Conservation (phyloP, 2,329 filamentous ascomycete genomes). For the Neofusicoccum ribis region DNA sequence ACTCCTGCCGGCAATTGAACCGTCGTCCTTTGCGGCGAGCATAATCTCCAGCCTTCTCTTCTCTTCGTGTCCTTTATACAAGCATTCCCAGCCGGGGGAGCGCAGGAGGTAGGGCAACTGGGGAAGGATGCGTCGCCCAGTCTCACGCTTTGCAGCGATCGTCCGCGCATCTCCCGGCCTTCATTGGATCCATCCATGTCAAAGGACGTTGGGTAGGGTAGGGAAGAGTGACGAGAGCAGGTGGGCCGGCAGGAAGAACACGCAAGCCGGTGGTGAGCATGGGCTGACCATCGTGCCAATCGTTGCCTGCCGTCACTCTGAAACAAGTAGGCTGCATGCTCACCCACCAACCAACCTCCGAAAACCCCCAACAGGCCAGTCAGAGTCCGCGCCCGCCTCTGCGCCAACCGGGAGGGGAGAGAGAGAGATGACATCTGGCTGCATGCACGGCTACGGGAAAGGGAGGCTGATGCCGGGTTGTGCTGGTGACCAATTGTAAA, state of each 20-base stretch:
- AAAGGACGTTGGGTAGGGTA: background rate
- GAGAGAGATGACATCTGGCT: conserved; percentile 2
- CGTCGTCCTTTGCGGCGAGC: background rate
- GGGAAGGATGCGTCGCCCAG: background rate
- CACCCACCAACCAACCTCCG: background rate
- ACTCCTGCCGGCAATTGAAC: too few relatives aligned
- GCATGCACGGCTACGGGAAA: background rate
- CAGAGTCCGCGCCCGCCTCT: background rate
- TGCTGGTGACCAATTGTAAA: background rate
- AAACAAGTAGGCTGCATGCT: conserved; percentile 12
- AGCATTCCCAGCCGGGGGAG: background rate
- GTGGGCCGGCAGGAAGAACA: conserved; percentile 1
- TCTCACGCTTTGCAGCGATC: conserved; percentile 10
- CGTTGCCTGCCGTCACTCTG: conserved; percentile 2
- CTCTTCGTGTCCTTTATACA: background rate
- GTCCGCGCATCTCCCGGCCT: background rate
- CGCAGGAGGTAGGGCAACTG: background rate
- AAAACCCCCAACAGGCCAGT: too few relatives aligned
- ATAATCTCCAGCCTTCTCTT: background rate
- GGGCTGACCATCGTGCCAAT: conserved; percentile 11
- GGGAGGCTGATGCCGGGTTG: background rate
- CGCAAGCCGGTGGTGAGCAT: conserved; percentile 15
- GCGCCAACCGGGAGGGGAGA: background rate
- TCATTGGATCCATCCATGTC: background rate
- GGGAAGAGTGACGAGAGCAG: conserved; percentile 5